A percentile compares a stretch with the other conserved stretches of the same genome.
phyloP scores from a whole-genome alignment of 768 basidiomycete species.

The Porpolomopsis calyptriformis region DNA sequence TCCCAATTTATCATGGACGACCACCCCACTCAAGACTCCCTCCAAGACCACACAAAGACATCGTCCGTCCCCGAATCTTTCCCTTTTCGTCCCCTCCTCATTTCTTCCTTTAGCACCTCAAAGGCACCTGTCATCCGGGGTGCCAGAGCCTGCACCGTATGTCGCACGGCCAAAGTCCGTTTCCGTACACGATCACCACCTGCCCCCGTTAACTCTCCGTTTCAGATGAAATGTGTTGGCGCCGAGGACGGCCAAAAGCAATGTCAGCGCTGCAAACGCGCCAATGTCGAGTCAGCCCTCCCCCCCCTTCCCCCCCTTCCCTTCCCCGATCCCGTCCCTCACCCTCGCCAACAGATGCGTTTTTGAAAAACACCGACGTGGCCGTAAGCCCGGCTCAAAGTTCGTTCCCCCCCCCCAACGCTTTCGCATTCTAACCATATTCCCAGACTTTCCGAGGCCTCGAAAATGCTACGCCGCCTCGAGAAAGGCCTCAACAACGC shows the following conservation, averaged over 20 bases:
- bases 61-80: too few relatives aligned
- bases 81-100: background rate
- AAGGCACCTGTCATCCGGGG: constrained; percentile 44
- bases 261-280: constrained; percentile 78
- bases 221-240: constrained; percentile 84
- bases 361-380: constrained; percentile 84
- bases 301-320: constrained; percentile 8
- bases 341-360: constrained; percentile 42
- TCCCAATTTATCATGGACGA: too few relatives aligned
- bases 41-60: too few relatives aligned
- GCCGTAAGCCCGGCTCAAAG: constrained; percentile 87
- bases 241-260: constrained; percentile 74
- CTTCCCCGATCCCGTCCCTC: constrained; percentile 11
- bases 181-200: constrained; percentile 9
- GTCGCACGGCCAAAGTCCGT: constrained; percentile 68
- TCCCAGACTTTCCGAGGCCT: constrained; percentile 71
- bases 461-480: constrained; percentile 78
- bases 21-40: too few relatives aligned
- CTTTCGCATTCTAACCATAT: constrained; percentile 10
- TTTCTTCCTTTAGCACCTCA: constrained; percentile 16
- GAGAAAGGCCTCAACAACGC: constrained; percentile 75
- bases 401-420: constrained; percentile 20
- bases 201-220: constrained; percentile 7
- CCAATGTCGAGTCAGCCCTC: constrained; percentile 58
- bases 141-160: constrained; percentile 71